Percentiles rank a stretch among this genome's conserved stretches.
Evolutionary conservation across 495 filamentous ascomycete genomes (phyloP).

Genomic region (Xylaria bambusicola): DNA sequence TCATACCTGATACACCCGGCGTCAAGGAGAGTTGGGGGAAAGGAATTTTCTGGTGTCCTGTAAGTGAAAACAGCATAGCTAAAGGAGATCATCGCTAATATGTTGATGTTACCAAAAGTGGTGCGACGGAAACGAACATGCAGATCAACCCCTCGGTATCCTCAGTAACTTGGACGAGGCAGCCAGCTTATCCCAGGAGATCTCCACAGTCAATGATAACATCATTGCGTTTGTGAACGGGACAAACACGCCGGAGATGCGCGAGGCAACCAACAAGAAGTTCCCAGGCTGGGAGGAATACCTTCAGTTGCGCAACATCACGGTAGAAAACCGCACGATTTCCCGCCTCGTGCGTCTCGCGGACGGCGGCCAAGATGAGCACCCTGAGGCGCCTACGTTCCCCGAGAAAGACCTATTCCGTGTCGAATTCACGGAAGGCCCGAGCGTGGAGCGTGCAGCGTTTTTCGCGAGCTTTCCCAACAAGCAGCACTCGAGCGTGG

Average conservation of each 20-base stretch:
- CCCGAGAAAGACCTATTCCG: conserved; percentile 53
- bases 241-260: conserved; percentile 46
- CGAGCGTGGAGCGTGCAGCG: conserved; percentile 44
- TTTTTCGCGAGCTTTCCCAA: conserved; percentile 54
- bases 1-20: conserved; percentile 56
- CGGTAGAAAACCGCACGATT: conserved; percentile 58
- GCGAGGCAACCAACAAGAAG: conserved; percentile 39
- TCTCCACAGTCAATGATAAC: conserved; percentile 47
- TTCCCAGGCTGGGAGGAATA: conserved; percentile 50
- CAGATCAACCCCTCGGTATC: conserved; percentile 56
- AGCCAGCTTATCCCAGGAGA: conserved; percentile 46
- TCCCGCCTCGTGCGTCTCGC: conserved; percentile 46
- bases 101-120: conserved; percentile 28
- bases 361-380: conserved; percentile 38
- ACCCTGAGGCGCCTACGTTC: conserved; percentile 39
- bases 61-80: background rate
- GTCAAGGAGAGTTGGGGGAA: conserved; percentile 55
- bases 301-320: conserved; percentile 50
- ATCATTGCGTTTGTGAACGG: conserved; percentile 56
- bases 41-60: conserved; percentile 61
- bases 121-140: conserved; percentile 64
- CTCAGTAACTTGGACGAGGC: conserved; percentile 46
- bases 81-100: background rate
- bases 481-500: conserved; percentile 42
- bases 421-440: conserved; percentile 53